phyloP scores from a whole-genome alignment of 371 early-diverging fungal species.

The Actinomortierella wolfii region DNA sequence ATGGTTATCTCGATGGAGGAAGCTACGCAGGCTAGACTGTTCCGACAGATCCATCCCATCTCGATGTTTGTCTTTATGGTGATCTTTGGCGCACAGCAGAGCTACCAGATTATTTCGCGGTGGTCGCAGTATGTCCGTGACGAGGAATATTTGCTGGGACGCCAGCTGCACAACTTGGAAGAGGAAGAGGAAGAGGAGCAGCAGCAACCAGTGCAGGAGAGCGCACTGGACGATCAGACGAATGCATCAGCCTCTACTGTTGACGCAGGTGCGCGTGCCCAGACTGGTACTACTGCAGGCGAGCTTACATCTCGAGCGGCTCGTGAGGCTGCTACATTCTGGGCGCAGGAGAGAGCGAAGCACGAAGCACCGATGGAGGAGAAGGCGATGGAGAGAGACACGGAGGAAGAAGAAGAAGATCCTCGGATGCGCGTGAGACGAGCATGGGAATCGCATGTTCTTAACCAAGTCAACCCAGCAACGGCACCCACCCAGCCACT shows the following conservation, averaged over 20 bases:
- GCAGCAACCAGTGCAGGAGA: background rate
- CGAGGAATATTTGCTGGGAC: slow-evolving; percentile 67
- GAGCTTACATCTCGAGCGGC: too few species aligned
- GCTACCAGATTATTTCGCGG: slow-evolving; percentile 41
- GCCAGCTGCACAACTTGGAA: slow-evolving; percentile 64
- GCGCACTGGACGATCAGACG: background rate
- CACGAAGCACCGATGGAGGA: too few species aligned
- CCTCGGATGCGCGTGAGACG: background rate
- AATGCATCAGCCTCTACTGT: background rate
- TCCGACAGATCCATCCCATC: slow-evolving; percentile 50
- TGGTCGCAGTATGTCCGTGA: slow-evolving; percentile 64
- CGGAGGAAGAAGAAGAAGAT: background rate
- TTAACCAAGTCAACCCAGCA: background rate
- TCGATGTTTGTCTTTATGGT: slow-evolving; percentile 33
- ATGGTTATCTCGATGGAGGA: slow-evolving; percentile 8
- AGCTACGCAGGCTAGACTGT: slow-evolving; percentile 23
- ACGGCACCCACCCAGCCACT: background rate
- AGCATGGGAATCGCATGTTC: background rate
- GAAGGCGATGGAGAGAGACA: too few species aligned
- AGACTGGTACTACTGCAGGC: too few species aligned
- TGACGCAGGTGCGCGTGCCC: background rate
- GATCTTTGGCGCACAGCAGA: slow-evolving; percentile 34
- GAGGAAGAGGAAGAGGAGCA: slow-evolving; percentile 17
- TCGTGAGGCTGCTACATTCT: background rate
- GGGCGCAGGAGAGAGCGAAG: background rate